Conservation (phyloP, 495 filamentous ascomycete genomes). For the Penicillium antarcticum region DNA sequence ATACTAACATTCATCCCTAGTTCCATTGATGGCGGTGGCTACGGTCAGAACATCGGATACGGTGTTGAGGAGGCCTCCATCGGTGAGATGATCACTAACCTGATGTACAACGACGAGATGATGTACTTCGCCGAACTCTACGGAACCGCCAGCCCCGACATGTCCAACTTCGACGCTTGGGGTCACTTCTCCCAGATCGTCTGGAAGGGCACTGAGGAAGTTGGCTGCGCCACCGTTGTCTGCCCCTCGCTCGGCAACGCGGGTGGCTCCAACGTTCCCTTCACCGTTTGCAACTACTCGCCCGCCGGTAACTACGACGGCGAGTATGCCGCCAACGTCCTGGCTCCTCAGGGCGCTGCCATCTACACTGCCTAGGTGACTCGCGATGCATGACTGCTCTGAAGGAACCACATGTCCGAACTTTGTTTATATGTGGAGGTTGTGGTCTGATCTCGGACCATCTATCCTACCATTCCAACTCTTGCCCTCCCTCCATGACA, state of each 20-base stretch:
- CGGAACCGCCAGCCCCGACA: constrained; percentile 45
- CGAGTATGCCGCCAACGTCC: constrained; percentile 63
- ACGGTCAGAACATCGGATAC: constrained; percentile 83
- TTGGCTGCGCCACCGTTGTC: constrained; percentile 69
- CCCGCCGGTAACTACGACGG: constrained; percentile 67
- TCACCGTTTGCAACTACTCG: constrained; percentile 88
- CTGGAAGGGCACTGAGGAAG: constrained; percentile 66
- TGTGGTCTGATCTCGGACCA: background rate
- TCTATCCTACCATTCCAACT: background rate
- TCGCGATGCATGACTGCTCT: background rate
- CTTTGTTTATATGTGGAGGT: background rate
- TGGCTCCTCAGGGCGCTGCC: constrained; percentile 42
- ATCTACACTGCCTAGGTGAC: constrained; percentile 21
- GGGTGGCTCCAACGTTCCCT: constrained; percentile 46
- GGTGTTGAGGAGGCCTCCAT: constrained; percentile 45
- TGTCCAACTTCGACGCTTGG: constrained; percentile 63
- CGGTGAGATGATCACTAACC: constrained; percentile 63
- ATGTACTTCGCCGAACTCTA: constrained; percentile 44
- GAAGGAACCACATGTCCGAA: background rate
- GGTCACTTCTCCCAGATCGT: constrained; percentile 92
- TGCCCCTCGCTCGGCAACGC: constrained; percentile 51
- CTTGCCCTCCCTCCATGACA: background rate
- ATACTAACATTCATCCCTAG: constrained; percentile 16
- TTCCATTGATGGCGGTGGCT: constrained; percentile 55
- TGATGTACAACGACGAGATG: constrained; percentile 84